These are phyloP conservation scores for Starmerella potacharoeniae DNA, from an alignment of 805 yeast genomes.

Conservation along the genomic window DNA sequence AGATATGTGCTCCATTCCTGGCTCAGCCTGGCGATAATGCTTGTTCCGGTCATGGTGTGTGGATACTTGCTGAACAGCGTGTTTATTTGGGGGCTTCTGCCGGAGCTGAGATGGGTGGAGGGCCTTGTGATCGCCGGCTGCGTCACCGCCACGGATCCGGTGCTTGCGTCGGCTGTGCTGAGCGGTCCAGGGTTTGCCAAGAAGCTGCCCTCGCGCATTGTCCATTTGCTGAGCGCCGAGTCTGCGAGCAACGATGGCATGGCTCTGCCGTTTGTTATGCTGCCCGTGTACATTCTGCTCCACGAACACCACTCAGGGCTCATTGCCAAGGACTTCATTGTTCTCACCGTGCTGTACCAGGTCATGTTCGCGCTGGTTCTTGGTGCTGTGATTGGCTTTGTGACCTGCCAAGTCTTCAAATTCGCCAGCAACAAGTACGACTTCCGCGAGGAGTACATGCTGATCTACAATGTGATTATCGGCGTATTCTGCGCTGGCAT, in stretches of 20 bases:
- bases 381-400: slow-evolving; percentile 45
- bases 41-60: slow-evolving; percentile 57
- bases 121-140: slow-evolving; percentile 56
- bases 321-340: slow-evolving; percentile 53
- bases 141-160: slow-evolving; percentile 70
- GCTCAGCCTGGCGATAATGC: slow-evolving; percentile 44
- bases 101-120: slow-evolving; percentile 43
- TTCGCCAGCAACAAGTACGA: slow-evolving; percentile 29
- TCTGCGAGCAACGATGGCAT: slow-evolving; percentile 66
- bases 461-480: slow-evolving; percentile 41
- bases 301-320: slow-evolving; percentile 37
- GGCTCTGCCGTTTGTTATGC: slow-evolving; percentile 49
- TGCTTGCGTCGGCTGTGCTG: slow-evolving; percentile 38
- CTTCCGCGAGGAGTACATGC: slow-evolving; percentile 28
- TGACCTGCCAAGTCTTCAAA: slow-evolving; percentile 40
- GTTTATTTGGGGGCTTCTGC: slow-evolving; percentile 51
- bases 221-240: slow-evolving; percentile 55
- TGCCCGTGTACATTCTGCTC: slow-evolving; percentile 44
- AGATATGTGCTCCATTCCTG: slow-evolving; percentile 52
- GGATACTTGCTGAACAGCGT: slow-evolving; percentile 60
- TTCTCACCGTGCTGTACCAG: slow-evolving; percentile 50
- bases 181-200: slow-evolving; percentile 65
- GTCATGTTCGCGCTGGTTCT: slow-evolving; percentile 35
- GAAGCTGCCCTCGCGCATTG: slow-evolving; percentile 45
- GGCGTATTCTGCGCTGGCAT: slow-evolving; percentile 49